These are phyloP conservation scores for Aspergillus proliferans DNA, from an alignment of 2,329 filamentous ascomycete species.

Conservation along the genomic window DNA sequence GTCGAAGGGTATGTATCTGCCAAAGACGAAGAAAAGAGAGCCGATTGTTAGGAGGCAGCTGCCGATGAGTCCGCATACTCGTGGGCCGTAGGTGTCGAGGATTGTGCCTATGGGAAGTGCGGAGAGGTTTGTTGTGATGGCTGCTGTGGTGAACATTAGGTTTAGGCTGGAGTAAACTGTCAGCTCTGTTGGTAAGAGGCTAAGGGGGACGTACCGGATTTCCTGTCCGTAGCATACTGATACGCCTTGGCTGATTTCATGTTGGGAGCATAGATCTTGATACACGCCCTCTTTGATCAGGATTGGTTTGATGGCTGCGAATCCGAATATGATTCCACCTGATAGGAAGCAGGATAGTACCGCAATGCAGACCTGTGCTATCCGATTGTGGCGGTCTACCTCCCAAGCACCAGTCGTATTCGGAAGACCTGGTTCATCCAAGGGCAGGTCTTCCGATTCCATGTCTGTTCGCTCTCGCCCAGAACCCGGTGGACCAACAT, in stretches of 20 bases:
- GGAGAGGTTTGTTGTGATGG: conserved; percentile 79
- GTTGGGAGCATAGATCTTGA: conserved; percentile 54
- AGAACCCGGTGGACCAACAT: conserved; percentile 15
- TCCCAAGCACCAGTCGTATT: conserved; percentile 45
- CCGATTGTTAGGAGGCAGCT: conserved; percentile 63
- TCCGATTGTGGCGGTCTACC: conserved; percentile 47
- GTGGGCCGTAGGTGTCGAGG: conserved; percentile 74
- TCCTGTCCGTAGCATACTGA: conserved; percentile 55
- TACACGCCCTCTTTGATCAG: conserved; percentile 69
- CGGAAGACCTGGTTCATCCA: conserved; percentile 11
- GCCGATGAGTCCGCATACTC: conserved; percentile 66
- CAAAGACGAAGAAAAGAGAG: conserved; percentile 66
- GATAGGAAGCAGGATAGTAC: conserved; percentile 70
- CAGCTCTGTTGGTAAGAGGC: conserved; percentile 6
- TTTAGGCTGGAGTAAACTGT: conserved; percentile 53
- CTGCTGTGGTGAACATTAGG: conserved; percentile 87
- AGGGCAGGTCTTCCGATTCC: conserved; percentile 7
- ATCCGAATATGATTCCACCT: conserved; percentile 76
- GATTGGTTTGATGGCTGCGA: conserved; percentile 76
- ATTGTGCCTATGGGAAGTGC: conserved; percentile 81
- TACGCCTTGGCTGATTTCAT: conserved; percentile 28
- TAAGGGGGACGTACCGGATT: conserved; percentile 35
- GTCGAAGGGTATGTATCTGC: conserved; percentile 61
- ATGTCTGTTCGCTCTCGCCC: conserved; percentile 10
- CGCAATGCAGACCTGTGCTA: conserved; percentile 64